Conservation (phyloP, 176 grass and related monocot genomes). For the Paspalum notatum region DNA sequence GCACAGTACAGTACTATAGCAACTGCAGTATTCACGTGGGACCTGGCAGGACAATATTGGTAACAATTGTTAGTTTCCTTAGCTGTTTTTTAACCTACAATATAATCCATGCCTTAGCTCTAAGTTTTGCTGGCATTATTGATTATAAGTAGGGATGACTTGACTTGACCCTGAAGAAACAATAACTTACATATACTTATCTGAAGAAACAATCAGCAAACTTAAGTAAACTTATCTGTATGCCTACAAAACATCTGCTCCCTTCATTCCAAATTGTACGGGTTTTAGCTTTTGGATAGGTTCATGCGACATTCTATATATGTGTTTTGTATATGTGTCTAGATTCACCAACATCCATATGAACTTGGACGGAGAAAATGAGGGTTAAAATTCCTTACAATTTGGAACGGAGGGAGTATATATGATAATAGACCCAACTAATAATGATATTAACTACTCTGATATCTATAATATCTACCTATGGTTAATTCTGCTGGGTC, state of each 20-base stretch:
- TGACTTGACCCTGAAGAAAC: neutral
- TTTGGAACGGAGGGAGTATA: neutral
- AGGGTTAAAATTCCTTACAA: too few species aligned
- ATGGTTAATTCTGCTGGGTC: neutral
- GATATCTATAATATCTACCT: too few species aligned
- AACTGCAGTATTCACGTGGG: neutral
- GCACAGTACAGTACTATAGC: neutral
- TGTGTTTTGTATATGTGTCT: too few species aligned
- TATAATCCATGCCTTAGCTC: neutral
- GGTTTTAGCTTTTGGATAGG: too few species aligned
- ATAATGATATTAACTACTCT: neutral
- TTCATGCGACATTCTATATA: too few species aligned
- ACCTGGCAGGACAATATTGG: neutral
- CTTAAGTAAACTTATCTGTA: neutral
- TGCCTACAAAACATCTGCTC: neutral
- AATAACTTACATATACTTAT: too few species aligned
- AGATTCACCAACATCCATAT: too few species aligned
- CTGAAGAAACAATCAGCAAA: neutral
- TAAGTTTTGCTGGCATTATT: neutral
- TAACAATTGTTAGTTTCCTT: constrained; percentile 2
- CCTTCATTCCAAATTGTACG: too few species aligned
- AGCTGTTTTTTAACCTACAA: too few species aligned
- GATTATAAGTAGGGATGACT: neutral
- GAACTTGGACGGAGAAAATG: too few species aligned
- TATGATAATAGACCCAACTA: neutral